A percentile compares a stretch with the other conserved stretches of the same genome.
These are phyloP conservation scores for Tephrocybe sp. DNA, from an alignment of 768 basidiomycete genomes.

Conservation along the genomic window DNA sequence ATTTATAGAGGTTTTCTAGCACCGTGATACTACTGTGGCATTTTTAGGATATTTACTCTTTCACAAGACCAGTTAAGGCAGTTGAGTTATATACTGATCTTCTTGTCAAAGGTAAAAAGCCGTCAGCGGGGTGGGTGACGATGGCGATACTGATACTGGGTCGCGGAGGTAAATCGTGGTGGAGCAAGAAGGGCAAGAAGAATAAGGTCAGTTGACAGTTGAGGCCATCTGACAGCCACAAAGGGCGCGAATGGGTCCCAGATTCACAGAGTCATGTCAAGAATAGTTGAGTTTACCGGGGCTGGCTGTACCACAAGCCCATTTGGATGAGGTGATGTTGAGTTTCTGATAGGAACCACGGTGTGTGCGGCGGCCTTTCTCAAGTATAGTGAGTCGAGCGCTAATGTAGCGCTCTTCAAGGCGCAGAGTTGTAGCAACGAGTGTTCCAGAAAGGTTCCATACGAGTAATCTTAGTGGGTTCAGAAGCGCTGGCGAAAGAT, in stretches of 20 bases:
- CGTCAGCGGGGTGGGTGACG: neutral
- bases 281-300: slow-evolving; percentile 5
- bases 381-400: neutral
- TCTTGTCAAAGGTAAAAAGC: no score
- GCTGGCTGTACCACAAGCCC: neutral
- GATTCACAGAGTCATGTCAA: slow-evolving; percentile 1
- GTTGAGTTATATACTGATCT: neutral
- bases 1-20: slow-evolving; percentile 1
- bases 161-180: slow-evolving; percentile 5
- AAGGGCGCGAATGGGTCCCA: neutral
- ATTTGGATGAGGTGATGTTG: slow-evolving; percentile 2
- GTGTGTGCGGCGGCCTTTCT: no score
- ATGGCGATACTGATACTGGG: neutral
- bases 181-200: neutral
- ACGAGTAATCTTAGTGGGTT: neutral
- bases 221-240: slow-evolving; percentile 3
- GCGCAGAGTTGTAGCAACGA: neutral
- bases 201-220: slow-evolving; percentile 11
- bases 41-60: no score
- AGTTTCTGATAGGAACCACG: no score
- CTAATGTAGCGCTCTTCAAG: neutral
- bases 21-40: neutral
- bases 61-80: no score
- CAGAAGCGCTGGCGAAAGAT: neutral
- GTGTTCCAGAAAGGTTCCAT: neutral